A percentile compares a stretch with the other conserved stretches of the same genome.
Evolutionary conservation across 2,329 filamentous ascomycete species (phyloP).

Genomic region (Exophiala lecanii-corni): DNA sequence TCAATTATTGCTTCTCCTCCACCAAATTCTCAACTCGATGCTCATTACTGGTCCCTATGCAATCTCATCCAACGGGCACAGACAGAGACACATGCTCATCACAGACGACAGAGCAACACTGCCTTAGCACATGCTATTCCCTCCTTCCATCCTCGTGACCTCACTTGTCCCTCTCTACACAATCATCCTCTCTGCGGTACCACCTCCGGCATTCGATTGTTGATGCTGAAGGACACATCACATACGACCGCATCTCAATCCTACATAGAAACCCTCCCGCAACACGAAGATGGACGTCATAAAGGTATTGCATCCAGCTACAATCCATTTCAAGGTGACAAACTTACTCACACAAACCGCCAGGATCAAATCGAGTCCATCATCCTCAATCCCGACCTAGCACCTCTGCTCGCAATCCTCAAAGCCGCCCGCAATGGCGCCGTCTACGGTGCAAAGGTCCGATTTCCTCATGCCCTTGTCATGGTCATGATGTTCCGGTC

Average conservation of each 20-base stretch:
- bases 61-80: too few species aligned
- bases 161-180: neutral
- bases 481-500: conserved; percentile 98
- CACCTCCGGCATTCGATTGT: too few species aligned
- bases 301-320: conserved; percentile 7
- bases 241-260: neutral
- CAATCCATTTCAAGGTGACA: neutral
- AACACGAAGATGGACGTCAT: conserved; percentile 15
- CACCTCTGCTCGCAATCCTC: conserved; percentile 75
- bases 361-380: conserved; percentile 21
- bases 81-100: too few species aligned
- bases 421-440: conserved; percentile 96
- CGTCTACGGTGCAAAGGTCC: conserved; percentile 95
- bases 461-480: conserved; percentile 94
- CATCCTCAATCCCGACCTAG: conserved; percentile 48
- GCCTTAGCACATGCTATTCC: neutral
- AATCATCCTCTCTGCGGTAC: neutral
- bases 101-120: too few species aligned
- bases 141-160: neutral
- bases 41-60: too few species aligned
- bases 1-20: too few species aligned
- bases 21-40: too few species aligned
- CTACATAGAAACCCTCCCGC: neutral
- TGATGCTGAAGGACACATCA: too few species aligned
- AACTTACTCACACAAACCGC: neutral